phyloP scores from a whole-genome alignment of 768 basidiomycete species.

The Peribolospora kevripleyi region DNA sequence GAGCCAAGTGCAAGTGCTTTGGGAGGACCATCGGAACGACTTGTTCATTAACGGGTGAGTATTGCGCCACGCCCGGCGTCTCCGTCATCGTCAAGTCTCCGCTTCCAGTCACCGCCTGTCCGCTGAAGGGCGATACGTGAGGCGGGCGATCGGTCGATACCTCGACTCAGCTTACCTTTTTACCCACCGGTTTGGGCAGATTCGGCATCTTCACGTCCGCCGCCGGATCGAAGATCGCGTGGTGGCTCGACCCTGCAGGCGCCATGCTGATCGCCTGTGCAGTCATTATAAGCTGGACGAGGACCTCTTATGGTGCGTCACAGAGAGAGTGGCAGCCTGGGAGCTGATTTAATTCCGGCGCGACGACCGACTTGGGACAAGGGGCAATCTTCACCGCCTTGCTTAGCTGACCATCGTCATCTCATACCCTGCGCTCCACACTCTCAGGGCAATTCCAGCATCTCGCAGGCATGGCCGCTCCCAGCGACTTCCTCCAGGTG shows the following conservation, averaged over 20 bases:
- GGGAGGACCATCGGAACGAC: conserved; percentile 92
- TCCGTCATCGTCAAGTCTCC: neutral
- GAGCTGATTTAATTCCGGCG: neutral
- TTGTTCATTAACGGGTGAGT: neutral
- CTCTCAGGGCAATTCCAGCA: conserved; percentile 59
- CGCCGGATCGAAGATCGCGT: conserved; percentile 22
- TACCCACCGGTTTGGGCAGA: conserved; percentile 8
- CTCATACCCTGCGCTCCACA: conserved; percentile 44
- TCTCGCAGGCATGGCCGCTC: conserved; percentile 76
- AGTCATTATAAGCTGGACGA: conserved; percentile 32
- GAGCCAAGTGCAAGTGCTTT: conserved; percentile 80
- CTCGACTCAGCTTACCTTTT: neutral
- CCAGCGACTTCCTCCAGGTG: conserved; percentile 44
- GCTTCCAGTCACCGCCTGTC: conserved; percentile 3
- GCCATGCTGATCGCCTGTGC: conserved; percentile 18
- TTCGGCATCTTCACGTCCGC: conserved; percentile 23
- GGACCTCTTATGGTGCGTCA: conserved; percentile 41
- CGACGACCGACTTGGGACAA: conserved; percentile 41
- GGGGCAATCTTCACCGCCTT: neutral
- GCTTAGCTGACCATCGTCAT: conserved; percentile 29
- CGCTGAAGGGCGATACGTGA: neutral
- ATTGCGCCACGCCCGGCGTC: conserved; percentile 4
- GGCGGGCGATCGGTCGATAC: neutral
- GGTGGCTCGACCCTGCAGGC: conserved; percentile 20
- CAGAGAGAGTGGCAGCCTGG: too few species aligned